phyloP scores from a whole-genome alignment of 768 basidiomycete genomes.

The Hypsizygus marmoreus region DNA sequence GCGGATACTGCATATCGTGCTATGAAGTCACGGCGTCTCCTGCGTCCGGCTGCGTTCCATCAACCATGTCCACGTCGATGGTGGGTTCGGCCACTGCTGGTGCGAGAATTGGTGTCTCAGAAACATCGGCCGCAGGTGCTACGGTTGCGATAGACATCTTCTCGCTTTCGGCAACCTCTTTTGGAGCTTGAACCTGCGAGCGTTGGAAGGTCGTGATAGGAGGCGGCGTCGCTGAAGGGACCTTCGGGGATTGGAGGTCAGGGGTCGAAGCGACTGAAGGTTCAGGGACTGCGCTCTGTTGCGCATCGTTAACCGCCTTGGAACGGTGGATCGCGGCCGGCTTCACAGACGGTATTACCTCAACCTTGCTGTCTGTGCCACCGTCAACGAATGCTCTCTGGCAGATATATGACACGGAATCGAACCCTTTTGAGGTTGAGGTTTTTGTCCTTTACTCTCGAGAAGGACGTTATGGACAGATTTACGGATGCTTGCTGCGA shows the following conservation, averaged over 20 bases:
- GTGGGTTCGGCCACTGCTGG: conserved; percentile 5
- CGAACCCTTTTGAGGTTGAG: conserved; percentile 16
- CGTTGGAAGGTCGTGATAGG: conserved; percentile 13
- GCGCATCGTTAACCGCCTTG: conserved; percentile 6
- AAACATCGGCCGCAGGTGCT: not conserved
- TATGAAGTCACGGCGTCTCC: conserved; percentile 4
- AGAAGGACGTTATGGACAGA: conserved; percentile 48
- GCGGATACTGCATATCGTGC: conserved; percentile 2
- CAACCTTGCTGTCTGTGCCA: conserved; percentile 16
- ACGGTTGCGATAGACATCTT: conserved; percentile 8
- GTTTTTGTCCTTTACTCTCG: conserved; percentile 34
- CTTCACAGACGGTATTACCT: conserved; percentile 11
- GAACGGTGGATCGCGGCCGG: conserved; percentile 12
- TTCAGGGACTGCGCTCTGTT: conserved; percentile 5
- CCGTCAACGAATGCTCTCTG: conserved; percentile 13
- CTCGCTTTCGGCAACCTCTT: conserved; percentile 14
- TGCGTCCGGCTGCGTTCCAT: conserved; percentile 13
- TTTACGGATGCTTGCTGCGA: conserved; percentile 42
- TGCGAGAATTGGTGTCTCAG: conserved; percentile 10
- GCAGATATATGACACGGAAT: conserved; percentile 6
- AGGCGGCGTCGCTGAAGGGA: conserved; percentile 12
- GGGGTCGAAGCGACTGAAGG: conserved; percentile 10
- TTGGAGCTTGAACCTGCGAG: conserved; percentile 5
- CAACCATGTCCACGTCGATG: conserved; percentile 21
- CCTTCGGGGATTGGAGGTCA: conserved; percentile 6